Conservation (phyloP, 768 basidiomycete genomes). For the Tricholoma sp. region DNA sequence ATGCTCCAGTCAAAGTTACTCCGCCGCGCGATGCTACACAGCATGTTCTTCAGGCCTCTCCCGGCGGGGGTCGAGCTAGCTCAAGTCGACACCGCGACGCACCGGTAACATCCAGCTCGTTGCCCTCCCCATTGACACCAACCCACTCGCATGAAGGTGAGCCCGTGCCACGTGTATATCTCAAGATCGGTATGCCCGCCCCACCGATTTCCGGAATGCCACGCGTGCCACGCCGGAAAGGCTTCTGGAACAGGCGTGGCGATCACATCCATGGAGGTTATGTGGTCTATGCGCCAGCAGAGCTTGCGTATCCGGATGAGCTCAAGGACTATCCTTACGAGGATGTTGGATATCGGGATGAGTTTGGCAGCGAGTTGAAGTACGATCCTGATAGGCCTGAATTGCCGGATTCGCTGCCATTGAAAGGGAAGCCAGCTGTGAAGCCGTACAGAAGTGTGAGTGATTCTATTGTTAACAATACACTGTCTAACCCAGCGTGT, state of each 20-base stretch:
- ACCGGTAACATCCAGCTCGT: background rate
- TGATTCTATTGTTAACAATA: conserved; percentile 7
- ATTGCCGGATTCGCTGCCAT: conserved; percentile 58
- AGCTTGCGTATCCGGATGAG: conserved; percentile 54
- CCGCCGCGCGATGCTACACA: conserved; percentile 9
- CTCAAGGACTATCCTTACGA: conserved; percentile 54
- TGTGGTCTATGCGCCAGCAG: conserved; percentile 62
- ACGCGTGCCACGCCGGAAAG: conserved; percentile 39
- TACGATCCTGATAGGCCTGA: conserved; percentile 47
- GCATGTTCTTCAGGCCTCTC: conserved; percentile 16
- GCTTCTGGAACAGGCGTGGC: conserved; percentile 74
- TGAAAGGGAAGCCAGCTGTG: conserved; percentile 44
- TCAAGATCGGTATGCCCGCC: conserved; percentile 6
- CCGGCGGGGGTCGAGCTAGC: background rate
- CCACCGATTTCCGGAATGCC: conserved; percentile 10
- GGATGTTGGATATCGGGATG: conserved; percentile 51
- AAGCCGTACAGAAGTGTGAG: conserved; percentile 54
- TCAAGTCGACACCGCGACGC: background rate
- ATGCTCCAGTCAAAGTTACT: conserved; percentile 1
- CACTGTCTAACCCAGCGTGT: conserved; percentile 3
- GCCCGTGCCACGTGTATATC: background rate
- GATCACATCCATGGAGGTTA: conserved; percentile 54
- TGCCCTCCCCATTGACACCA: conserved; percentile 11
- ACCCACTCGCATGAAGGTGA: conserved; percentile 1
- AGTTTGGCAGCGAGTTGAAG: conserved; percentile 36